Percentiles rank a stretch among this genome's conserved stretches.
phyloP scores from a whole-genome alignment of 2,329 filamentous ascomycete species.

The Juglanconis oblonga region DNA sequence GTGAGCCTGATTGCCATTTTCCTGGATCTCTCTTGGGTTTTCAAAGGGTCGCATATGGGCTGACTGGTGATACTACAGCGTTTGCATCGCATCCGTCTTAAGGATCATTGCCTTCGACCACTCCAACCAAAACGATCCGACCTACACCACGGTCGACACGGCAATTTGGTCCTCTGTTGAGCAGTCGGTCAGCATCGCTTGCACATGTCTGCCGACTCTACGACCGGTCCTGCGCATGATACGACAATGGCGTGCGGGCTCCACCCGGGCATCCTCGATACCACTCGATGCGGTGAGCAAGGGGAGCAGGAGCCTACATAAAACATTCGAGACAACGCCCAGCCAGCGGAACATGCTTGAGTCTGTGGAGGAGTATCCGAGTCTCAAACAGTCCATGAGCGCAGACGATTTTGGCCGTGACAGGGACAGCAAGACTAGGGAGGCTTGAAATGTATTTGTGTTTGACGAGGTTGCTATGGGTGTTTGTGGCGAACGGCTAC shows the following conservation, averaged over 20 bases:
- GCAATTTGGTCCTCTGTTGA: slow-evolving; percentile 6
- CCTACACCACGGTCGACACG: slow-evolving; percentile 5
- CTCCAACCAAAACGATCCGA: not conserved
- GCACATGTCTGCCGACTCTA: slow-evolving; percentile 6
- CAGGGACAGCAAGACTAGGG: not conserved
- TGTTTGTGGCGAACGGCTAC: too few relatives aligned
- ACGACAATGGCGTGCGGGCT: not conserved
- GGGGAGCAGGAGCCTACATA: not conserved
- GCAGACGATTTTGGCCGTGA: not conserved
- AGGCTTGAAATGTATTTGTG: too few relatives aligned
- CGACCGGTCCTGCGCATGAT: not conserved
- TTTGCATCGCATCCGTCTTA: slow-evolving; percentile 2
- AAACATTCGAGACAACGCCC: not conserved
- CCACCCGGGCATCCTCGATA: not conserved
- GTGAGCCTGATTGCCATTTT: not conserved
- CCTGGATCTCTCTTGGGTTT: too few relatives aligned
- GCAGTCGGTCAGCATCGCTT: slow-evolving; percentile 4
- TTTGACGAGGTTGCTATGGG: too few relatives aligned
- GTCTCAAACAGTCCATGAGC: not conserved
- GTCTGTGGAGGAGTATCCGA: not conserved
- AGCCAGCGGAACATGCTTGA: not conserved
- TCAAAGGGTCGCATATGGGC: too few relatives aligned
- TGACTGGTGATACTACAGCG: not conserved
- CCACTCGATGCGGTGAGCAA: not conserved
- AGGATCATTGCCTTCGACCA: not conserved